Evolutionary conservation across 148 eudicot genomes (phyloP), one percentile per base, ranked within the genome.

Genomic region (Vaccinium darrowii): DNA sequence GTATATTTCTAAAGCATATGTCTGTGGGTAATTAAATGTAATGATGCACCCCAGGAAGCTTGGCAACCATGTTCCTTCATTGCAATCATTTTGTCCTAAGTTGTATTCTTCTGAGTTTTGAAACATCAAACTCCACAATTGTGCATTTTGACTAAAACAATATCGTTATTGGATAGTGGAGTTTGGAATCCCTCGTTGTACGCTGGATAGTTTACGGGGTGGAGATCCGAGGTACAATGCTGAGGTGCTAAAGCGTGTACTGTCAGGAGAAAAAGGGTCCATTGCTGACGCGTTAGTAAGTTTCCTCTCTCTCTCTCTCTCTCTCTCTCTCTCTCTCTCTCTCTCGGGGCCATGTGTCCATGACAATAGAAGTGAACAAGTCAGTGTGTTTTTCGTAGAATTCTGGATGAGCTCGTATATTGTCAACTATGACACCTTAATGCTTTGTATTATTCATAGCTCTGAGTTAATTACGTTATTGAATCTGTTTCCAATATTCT

Each of bases 211-310:
- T 87, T 84, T 97, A 86, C 91, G 92, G 73, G 99, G 99, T 85
- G 99, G 99, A 82, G 99, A 90, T 69, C 93, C 99, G 19, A 92
- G 90, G 81, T 95, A 97, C 89, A 97, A 97, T 84, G 98, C 98
- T 8, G 98, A 94, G 81, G 86, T 76, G 9, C 30, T 76, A 4
- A 19, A 19, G 79, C 79, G 53, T 21, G 54, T 49, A 49, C 54
- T 76, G 23, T 9, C 53, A 47, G 53, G 79, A 19, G 53, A 47
- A 21, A 19, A 21, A 49, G 53, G 79, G 78, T 77, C 94, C 52
- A 93, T 94, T 52, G 99, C 99, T 33, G 95, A 97, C 89, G 79
- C 79, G 1, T 21, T 76, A 19, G 79, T 49, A 76, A 76, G 79
- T 76, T 47, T 4, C 30, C 15, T 49, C 52, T 76, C 79, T 76